Percentiles rank a stretch among this genome's conserved stretches.
These are phyloP conservation scores for Mucor circinelloides DNA, from an alignment of 371 early-diverging fungal genomes.

Conservation along the genomic window DNA sequence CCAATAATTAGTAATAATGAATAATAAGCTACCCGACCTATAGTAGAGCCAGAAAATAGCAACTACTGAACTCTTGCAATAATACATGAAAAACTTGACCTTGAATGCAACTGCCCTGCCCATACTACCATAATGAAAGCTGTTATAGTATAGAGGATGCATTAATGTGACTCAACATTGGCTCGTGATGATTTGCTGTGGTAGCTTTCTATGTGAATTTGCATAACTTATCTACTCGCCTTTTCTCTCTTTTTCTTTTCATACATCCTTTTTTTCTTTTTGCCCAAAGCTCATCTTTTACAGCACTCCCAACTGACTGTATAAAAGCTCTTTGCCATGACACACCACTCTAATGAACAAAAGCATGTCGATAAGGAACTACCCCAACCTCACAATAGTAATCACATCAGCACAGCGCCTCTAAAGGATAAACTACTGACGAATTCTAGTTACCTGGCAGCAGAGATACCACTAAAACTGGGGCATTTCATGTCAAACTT, in stretches of 20 bases:
- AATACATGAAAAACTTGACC: no score
- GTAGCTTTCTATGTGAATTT: background rate
- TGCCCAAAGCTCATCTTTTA: background rate
- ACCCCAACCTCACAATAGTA: conserved; percentile 54
- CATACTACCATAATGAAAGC: no score
- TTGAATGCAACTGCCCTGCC: no score
- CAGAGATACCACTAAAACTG: conserved; percentile 54
- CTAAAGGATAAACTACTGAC: conserved; percentile 49
- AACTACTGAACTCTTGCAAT: no score
- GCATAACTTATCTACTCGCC: background rate
- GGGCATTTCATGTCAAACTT: conserved; percentile 54
- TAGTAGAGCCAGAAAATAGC: no score
- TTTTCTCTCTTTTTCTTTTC: background rate
- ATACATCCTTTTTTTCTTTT: background rate
- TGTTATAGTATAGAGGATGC: background rate
- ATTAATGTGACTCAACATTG: background rate
- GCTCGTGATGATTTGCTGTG: conserved; percentile 1
- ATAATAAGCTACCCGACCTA: no score
- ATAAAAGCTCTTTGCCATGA: background rate
- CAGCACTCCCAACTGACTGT: background rate
- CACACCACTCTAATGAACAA: background rate
- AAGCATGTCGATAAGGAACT: conserved; percentile 22
- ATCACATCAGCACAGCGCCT: conserved; percentile 48
- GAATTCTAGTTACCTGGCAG: conserved; percentile 54
- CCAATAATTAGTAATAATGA: no score